phyloP scores from a whole-genome alignment of 179 eudicot genomes.

The Patellifolia procumbens region DNA sequence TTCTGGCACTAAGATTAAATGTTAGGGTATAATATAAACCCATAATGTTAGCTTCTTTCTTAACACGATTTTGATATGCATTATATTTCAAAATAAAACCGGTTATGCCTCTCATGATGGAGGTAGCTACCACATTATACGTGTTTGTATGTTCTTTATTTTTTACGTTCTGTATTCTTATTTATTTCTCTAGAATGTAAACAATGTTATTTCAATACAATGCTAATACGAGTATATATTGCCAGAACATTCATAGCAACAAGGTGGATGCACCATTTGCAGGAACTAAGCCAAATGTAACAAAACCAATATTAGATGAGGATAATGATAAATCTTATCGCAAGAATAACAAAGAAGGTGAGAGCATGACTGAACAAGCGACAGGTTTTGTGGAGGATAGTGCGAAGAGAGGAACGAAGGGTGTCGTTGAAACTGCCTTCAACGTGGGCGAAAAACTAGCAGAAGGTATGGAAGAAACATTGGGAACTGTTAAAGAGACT shows the following conservation, averaged over 20 bases:
- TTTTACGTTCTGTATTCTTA: too few relatives aligned
- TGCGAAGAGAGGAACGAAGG: constrained; percentile 32
- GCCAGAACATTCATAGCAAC: constrained; percentile 14
- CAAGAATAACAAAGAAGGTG: not conserved
- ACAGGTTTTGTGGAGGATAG: constrained; percentile 24
- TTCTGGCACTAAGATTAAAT: too few relatives aligned
- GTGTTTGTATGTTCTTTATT: too few relatives aligned
- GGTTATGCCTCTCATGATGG: too few relatives aligned
- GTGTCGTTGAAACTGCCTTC: constrained; percentile 41
- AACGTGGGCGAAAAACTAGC: constrained; percentile 35
- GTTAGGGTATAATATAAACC: too few relatives aligned
- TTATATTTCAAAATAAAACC: too few relatives aligned
- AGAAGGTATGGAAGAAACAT: constrained; percentile 37
- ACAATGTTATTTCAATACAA: too few relatives aligned
- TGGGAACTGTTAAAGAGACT: constrained; percentile 37
- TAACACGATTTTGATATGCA: too few relatives aligned
- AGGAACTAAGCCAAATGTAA: constrained; percentile 18
- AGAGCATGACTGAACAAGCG: constrained; percentile 18
- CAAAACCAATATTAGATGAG: not conserved
- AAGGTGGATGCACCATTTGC: constrained; percentile 29
- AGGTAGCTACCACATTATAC: too few relatives aligned
- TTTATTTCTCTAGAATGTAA: too few relatives aligned
- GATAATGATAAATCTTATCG: not conserved
- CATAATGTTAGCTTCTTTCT: too few relatives aligned
- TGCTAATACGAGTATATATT: too few relatives aligned